phyloP scores from a whole-genome alignment of 148 eudicot genomes.

The Rhododendron henanense region DNA sequence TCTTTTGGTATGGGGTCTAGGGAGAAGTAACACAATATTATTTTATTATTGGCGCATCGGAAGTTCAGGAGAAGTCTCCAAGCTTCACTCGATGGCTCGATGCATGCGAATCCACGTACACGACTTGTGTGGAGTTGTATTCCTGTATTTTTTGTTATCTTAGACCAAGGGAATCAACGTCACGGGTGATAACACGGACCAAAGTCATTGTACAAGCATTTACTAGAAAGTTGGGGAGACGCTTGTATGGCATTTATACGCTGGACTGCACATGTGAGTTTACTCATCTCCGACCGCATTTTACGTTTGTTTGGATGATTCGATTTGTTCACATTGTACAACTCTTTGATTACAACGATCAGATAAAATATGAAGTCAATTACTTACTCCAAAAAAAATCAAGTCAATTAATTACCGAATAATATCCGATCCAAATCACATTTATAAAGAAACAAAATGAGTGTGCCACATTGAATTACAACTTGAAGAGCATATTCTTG shows the following conservation, averaged over 20 bases:
- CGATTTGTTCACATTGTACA: too few relatives aligned
- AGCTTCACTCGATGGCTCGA: neutral
- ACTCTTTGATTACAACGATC: neutral
- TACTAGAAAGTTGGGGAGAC: neutral
- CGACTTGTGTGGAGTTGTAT: too few relatives aligned
- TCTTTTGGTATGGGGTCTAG: too few relatives aligned
- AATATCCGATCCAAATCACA: neutral
- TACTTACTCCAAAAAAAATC: too few relatives aligned
- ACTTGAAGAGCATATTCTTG: too few relatives aligned
- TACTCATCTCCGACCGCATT: neutral
- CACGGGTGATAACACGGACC: neutral
- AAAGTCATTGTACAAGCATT: neutral
- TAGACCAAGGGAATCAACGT: neutral
- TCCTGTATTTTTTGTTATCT: neutral
- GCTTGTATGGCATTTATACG: neutral
- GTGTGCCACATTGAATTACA: too few relatives aligned
- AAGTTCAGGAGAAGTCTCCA: too few relatives aligned
- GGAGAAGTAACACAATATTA: too few relatives aligned
- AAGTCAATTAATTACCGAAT: neutral
- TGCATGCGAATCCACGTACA: neutral
- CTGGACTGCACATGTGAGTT: too few relatives aligned
- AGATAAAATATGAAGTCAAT: too few relatives aligned
- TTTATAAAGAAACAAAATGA: too few relatives aligned
- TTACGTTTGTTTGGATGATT: neutral
- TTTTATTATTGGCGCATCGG: too few relatives aligned